These are phyloP conservation scores for Solanum gracilifrons DNA, from an alignment of 257 asterid species.

Conservation along the genomic window DNA sequence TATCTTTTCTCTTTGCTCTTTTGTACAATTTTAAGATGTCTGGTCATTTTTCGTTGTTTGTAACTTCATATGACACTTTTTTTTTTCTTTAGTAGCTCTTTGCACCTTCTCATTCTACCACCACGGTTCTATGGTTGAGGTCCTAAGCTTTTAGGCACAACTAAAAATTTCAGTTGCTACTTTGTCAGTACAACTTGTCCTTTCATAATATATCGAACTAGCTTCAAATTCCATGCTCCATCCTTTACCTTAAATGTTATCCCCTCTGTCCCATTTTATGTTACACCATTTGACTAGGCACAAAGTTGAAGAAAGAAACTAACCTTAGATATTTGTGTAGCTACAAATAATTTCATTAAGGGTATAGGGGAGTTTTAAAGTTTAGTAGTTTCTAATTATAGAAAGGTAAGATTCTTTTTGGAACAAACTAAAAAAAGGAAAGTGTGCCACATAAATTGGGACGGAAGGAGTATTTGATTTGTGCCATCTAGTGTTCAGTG, in stretches of 20 bases:
- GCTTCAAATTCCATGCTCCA: neutral
- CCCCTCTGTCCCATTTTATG: no score
- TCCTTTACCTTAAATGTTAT: neutral
- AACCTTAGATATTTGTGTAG: no score
- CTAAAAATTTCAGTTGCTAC: neutral
- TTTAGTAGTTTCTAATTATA: no score
- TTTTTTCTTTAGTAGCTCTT: neutral
- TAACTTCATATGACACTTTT: neutral
- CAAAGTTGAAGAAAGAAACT: no score
- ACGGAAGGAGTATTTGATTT: neutral
- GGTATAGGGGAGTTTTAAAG: no score
- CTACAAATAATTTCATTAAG: no score
- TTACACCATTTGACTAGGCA: no score
- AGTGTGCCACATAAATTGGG: no score
- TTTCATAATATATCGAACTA: no score
- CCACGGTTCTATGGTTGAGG: neutral
- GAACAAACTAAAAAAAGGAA: no score
- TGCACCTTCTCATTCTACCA: neutral
- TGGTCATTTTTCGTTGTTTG: neutral
- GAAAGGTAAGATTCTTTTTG: no score
- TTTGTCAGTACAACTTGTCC: neutral
- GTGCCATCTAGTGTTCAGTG: neutral
- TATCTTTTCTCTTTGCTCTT: neutral
- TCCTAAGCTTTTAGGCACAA: neutral
- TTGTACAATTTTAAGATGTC: neutral